Conservation (phyloP, 345 rosid species). For the Populus nigra region DNA sequence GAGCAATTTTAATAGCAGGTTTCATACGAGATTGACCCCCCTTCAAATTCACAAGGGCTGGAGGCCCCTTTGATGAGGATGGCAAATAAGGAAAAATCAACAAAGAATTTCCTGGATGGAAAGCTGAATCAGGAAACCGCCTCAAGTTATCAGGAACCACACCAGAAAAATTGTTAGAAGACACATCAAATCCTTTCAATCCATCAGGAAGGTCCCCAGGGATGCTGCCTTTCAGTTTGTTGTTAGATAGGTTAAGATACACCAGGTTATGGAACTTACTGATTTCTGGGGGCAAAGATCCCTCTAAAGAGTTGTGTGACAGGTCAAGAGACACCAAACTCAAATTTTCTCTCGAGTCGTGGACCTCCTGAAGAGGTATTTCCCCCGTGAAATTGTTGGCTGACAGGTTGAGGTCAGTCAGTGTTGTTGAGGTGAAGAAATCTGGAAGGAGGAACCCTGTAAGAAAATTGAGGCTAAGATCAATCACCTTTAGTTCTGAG, state of each 20-base stretch:
- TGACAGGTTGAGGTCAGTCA: conserved; percentile 65
- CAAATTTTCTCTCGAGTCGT: conserved; percentile 35
- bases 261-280: conserved; percentile 45
- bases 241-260: conserved; percentile 61
- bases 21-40: conserved; percentile 37
- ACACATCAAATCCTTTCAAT: conserved; percentile 57
- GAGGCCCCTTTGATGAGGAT: conserved; percentile 37
- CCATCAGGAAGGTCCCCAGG: conserved; percentile 60
- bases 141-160: conserved; percentile 56
- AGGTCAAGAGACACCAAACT: conserved; percentile 65
- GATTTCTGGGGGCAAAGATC: conserved; percentile 47
- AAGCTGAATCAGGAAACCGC: conserved; percentile 73
- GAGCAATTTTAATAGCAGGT: conserved; percentile 43
- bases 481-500: conserved; percentile 57
- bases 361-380: conserved; percentile 51
- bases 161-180: conserved; percentile 80
- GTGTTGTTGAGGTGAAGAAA: conserved; percentile 52
- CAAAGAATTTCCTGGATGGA: conserved; percentile 79
- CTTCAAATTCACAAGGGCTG: conserved; percentile 25
- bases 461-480: conserved; percentile 71
- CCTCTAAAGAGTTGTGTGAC: conserved; percentile 66
- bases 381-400: conserved; percentile 69
- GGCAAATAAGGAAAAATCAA: conserved; percentile 43
- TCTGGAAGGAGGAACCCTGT: conserved; percentile 52
- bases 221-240: conserved; percentile 65